Conservation (phyloP, 805 yeast species). For the Cyberlindnera petersonii region DNA sequence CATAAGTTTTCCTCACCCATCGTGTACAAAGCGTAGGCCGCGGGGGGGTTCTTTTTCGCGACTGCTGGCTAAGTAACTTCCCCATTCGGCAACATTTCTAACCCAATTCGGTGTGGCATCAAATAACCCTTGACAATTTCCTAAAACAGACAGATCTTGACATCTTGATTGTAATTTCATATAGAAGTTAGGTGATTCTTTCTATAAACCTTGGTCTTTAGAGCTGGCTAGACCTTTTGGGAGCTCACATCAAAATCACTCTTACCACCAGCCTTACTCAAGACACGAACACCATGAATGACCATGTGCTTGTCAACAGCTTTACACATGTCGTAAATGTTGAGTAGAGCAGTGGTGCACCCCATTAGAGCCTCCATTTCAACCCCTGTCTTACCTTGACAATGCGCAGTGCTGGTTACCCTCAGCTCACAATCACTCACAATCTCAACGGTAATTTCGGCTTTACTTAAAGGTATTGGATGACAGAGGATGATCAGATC, state of each 20-base stretch:
- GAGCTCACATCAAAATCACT: constrained; percentile 19
- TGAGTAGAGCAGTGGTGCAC: constrained; percentile 38
- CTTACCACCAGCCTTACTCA: constrained; percentile 43
- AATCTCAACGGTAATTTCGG: constrained; percentile 32
- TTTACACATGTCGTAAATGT: constrained; percentile 57
- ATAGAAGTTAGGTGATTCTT: neutral
- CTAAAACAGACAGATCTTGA: no score
- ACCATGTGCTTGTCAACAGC: constrained; percentile 50
- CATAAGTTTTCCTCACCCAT: no score
- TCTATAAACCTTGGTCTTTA: neutral
- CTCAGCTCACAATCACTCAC: constrained; percentile 24
- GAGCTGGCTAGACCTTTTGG: neutral
- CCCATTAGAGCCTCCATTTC: constrained; percentile 57
- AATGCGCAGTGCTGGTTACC: constrained; percentile 38
- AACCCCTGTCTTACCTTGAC: constrained; percentile 51
- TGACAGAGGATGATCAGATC: constrained; percentile 49
- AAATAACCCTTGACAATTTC: no score
- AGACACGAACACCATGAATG: constrained; percentile 35
- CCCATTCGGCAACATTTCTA: no score
- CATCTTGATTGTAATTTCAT: neutral
- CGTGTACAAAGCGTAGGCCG: no score
- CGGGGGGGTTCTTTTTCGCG: no score
- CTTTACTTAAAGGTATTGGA: constrained; percentile 41
- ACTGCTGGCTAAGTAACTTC: no score
- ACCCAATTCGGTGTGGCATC: no score